Conservation (phyloP, 2,329 filamentous ascomycete genomes). For the Xylogone sp. region DNA sequence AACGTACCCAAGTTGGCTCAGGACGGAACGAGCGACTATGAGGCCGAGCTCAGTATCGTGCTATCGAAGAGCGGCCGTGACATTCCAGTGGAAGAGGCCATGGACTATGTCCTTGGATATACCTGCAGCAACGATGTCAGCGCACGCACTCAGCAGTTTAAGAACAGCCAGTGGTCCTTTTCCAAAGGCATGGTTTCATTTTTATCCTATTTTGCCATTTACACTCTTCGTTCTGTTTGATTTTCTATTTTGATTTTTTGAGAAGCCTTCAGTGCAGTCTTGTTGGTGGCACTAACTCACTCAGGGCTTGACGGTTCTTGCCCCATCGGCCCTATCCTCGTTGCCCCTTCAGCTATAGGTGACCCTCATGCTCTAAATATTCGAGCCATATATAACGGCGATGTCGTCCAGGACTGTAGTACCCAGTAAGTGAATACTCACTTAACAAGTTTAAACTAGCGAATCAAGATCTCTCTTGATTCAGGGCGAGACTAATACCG, state of each 20-base stretch:
- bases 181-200: slow-evolving; percentile 38
- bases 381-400: slow-evolving; percentile 32
- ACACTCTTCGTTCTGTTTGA: too few relatives aligned
- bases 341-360: slow-evolving; percentile 37
- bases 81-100: slow-evolving; percentile 32
- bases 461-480: not conserved
- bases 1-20: slow-evolving; percentile 41
- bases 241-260: too few relatives aligned
- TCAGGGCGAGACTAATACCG: not conserved
- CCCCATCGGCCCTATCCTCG: slow-evolving; percentile 32
- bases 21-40: slow-evolving; percentile 38
- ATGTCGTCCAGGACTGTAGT: slow-evolving; percentile 37
- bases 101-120: slow-evolving; percentile 37
- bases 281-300: not conserved
- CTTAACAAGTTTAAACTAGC: not conserved
- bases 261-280: too few relatives aligned
- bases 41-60: slow-evolving; percentile 25
- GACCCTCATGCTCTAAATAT: slow-evolving; percentile 28
- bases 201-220: not conserved
- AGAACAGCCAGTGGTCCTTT: slow-evolving; percentile 40
- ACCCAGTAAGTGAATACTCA: slow-evolving; percentile 30
- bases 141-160: slow-evolving; percentile 33
- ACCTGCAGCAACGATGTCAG: slow-evolving; percentile 38
- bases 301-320: slow-evolving; percentile 1
- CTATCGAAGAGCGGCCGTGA: slow-evolving; percentile 35